Evolutionary conservation across 805 yeast species (phyloP).

Genomic region (Clavispora santaluciae): DNA sequence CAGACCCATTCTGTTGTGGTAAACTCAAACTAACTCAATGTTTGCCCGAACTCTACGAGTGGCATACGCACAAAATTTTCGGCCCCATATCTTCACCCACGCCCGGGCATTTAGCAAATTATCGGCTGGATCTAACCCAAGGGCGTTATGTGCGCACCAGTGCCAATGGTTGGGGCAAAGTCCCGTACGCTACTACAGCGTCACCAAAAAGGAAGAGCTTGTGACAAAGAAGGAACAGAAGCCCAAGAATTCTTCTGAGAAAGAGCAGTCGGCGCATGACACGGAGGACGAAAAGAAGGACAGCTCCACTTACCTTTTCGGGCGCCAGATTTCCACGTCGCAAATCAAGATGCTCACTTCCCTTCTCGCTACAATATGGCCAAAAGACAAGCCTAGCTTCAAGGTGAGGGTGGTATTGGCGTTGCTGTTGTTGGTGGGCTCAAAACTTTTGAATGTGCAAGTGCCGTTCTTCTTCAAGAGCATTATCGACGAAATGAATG

Average conservation of each 20-base stretch:
- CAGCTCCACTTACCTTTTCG: slow-evolving; percentile 7
- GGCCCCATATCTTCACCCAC: not conserved
- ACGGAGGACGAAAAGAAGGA: slow-evolving; percentile 1
- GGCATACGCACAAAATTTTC: not conserved
- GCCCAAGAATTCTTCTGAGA: not conserved
- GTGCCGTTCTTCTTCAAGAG: slow-evolving; percentile 90
- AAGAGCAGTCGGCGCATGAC: not conserved
- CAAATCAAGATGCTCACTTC: slow-evolving; percentile 58
- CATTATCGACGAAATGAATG: slow-evolving; percentile 88
- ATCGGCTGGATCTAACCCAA: not conserved
- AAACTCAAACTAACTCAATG: not conserved
- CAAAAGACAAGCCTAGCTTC: slow-evolving; percentile 60
- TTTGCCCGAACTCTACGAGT: not conserved
- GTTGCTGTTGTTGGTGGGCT: slow-evolving; percentile 62
- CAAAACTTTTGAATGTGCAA: slow-evolving; percentile 87
- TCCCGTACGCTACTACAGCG: not conserved
- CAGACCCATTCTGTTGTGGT: not conserved
- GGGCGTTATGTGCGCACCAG: not conserved
- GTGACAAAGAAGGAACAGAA: not conserved
- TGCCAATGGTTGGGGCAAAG: not conserved
- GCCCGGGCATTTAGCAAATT: not conserved
- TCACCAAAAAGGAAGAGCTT: not conserved
- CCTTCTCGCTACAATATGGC: slow-evolving; percentile 74
- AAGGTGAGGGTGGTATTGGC: slow-evolving; percentile 76
- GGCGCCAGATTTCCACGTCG: slow-evolving; percentile 27